A percentile compares a stretch with the other conserved stretches of the same genome.
Conservation (phyloP, 1,284 basidiomycete genomes). For the Coniferiporia weirii region DNA sequence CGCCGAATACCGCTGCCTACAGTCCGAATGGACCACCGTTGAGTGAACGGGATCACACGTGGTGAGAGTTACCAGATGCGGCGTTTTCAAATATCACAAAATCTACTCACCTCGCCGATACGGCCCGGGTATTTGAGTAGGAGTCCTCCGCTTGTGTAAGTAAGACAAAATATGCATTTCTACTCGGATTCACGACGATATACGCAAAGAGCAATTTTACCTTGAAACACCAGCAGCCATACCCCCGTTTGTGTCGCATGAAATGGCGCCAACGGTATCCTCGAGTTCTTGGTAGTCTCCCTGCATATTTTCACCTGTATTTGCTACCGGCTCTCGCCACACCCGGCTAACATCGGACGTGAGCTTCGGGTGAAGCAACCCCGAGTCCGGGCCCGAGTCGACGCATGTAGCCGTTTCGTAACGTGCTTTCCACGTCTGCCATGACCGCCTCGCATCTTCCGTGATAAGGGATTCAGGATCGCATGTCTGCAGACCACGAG, state of each 20-base stretch:
- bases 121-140: conserved; percentile 66
- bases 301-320: too few species aligned
- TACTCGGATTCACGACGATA: neutral
- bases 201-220: conserved; percentile 29
- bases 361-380: neutral
- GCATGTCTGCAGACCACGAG: conserved; percentile 31
- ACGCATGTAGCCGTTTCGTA: conserved; percentile 3
- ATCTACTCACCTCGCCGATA: conserved; percentile 54
- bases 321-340: too few species aligned
- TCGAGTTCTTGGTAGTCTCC: conserved; percentile 29
- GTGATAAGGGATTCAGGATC: conserved; percentile 42
- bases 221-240: conserved; percentile 73
- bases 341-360: too few species aligned
- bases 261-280: conserved; percentile 74
- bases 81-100: conserved; percentile 10
- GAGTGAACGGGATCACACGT: conserved; percentile 18
- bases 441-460: conserved; percentile 44
- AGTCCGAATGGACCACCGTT: conserved; percentile 19
- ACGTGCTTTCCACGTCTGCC: conserved; percentile 53
- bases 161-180: neutral
- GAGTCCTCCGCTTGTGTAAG: conserved; percentile 54
- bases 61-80: neutral
- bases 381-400: neutral
- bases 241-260: conserved; percentile 37
- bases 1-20: conserved; percentile 30